Evolutionary conservation across 163 green algal genomes (phyloP).

Genomic region (Chloroidium sp.): DNA sequence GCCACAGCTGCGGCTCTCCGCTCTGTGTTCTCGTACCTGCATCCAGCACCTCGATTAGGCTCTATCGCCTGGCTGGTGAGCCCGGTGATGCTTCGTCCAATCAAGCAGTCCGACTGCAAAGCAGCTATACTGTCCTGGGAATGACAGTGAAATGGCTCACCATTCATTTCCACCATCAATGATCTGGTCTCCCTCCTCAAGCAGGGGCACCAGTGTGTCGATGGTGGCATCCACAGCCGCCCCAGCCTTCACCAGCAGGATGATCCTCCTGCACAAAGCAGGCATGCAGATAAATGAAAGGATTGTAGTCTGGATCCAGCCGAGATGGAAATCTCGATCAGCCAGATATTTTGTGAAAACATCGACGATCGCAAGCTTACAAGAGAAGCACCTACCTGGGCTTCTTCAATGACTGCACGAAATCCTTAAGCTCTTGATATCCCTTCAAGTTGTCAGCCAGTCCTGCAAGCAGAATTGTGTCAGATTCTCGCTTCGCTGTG

Average conservation of each 20-base stretch:
- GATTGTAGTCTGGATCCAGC: too few relatives aligned
- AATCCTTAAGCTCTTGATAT: slow-evolving; percentile 85
- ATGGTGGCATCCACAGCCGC: slow-evolving; percentile 92
- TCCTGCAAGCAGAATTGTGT: slow-evolving; percentile 22
- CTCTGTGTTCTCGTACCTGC: slow-evolving; percentile 98
- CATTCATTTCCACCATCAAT: slow-evolving; percentile 98
- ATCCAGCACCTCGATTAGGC: background rate
- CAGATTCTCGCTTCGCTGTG: too few relatives aligned
- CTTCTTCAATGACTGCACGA: slow-evolving; percentile 78
- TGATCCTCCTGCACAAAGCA: slow-evolving; percentile 62
- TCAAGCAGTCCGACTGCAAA: background rate
- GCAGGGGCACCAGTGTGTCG: slow-evolving; percentile 62
- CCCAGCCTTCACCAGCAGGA: slow-evolving; percentile 97
- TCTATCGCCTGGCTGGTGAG: background rate
- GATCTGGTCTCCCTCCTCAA: slow-evolving; percentile 96
- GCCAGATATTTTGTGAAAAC: too few relatives aligned
- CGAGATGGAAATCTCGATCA: too few relatives aligned
- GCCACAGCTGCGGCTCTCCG: slow-evolving; percentile 60
- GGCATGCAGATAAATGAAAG: too few relatives aligned
- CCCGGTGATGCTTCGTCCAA: background rate
- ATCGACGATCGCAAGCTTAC: too few relatives aligned
- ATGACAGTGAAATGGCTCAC: slow-evolving; percentile 24
- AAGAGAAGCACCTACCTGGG: slow-evolving; percentile 42
- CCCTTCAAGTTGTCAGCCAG: slow-evolving; percentile 66
- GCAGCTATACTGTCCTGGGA: background rate